phyloP scores from a whole-genome alignment of 495 filamentous ascomycete species.

The Xeromyces bisporus region DNA sequence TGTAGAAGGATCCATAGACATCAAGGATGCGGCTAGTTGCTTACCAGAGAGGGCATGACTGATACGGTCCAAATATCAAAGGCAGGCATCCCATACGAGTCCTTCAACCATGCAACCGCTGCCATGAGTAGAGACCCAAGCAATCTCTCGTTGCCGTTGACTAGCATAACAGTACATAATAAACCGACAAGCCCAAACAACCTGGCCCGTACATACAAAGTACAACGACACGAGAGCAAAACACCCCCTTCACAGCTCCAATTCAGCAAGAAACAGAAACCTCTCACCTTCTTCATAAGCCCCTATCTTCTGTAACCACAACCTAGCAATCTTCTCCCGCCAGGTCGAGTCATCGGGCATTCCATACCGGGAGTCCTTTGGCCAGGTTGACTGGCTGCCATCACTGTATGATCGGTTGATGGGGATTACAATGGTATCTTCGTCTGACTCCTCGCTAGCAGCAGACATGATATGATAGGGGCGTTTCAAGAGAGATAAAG shows the following conservation, averaged over 20 bases:
- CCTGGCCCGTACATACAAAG: neutral
- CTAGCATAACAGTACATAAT: conserved; percentile 1
- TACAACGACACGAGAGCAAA: too few relatives aligned
- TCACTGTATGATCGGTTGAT: conserved; percentile 17
- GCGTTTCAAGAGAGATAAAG: neutral
- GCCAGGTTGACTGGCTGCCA: conserved; percentile 18
- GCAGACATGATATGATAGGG: too few relatives aligned
- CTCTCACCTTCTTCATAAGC: conserved; percentile 18
- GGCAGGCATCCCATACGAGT: too few relatives aligned
- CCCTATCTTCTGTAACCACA: conserved; percentile 22
- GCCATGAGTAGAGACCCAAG: too few relatives aligned
- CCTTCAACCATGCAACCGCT: too few relatives aligned
- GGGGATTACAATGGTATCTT: conserved; percentile 15
- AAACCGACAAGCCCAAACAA: neutral
- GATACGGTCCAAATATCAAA: too few relatives aligned
- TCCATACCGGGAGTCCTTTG: conserved; percentile 9
- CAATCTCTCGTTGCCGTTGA: too few relatives aligned
- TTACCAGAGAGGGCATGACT: too few relatives aligned
- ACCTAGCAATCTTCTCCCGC: conserved; percentile 15
- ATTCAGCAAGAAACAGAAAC: too few relatives aligned
- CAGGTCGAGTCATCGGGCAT: conserved; percentile 11
- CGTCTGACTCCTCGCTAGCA: conserved; percentile 2
- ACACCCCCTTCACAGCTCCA: too few relatives aligned
- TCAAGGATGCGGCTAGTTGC: too few relatives aligned
- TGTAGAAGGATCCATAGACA: neutral